These are phyloP conservation scores for Mallotus nudiflorus DNA, from an alignment of 345 rosid genomes.

Conservation along the genomic window DNA sequence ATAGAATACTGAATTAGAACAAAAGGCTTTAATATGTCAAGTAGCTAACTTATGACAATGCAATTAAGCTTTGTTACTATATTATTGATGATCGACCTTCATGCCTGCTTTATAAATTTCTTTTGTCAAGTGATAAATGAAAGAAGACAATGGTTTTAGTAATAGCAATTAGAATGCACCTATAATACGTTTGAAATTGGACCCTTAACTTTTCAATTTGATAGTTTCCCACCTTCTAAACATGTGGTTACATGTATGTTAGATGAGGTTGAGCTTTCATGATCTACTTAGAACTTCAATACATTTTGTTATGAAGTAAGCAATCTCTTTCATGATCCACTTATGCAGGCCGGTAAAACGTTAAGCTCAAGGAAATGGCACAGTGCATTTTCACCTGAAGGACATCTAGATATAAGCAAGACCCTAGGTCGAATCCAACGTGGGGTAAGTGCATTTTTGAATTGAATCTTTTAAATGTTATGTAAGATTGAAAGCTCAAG, in stretches of 20 bases:
- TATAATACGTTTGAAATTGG: neutral
- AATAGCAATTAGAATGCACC: neutral
- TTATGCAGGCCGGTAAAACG: conserved; percentile 91
- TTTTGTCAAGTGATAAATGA: too few species aligned
- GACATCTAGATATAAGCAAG: conserved; percentile 75
- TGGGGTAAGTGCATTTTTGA: conserved; percentile 53
- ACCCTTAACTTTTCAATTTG: neutral
- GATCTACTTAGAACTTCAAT: neutral
- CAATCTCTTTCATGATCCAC: conserved; percentile 19
- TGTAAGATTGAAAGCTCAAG: conserved; percentile 9
- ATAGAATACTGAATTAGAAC: neutral
- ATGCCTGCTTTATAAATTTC: too few species aligned
- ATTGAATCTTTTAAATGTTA: conserved; percentile 1
- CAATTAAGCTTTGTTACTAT: too few species aligned
- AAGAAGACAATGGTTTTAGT: too few species aligned
- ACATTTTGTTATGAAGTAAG: conserved; percentile 6
- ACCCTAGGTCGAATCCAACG: conserved; percentile 77
- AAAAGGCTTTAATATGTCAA: neutral
- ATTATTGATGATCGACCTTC: too few species aligned
- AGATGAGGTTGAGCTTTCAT: neutral
- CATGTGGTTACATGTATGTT: neutral
- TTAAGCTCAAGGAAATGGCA: conserved; percentile 97
- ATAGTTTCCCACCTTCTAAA: neutral
- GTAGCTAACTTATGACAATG: neutral
- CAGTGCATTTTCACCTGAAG: conserved; percentile 77